Evolutionary conservation across 805 yeast genomes (phyloP), one percentile per base, ranked within the genome.

Genomic region (Teunomyces gatunensis): DNA sequence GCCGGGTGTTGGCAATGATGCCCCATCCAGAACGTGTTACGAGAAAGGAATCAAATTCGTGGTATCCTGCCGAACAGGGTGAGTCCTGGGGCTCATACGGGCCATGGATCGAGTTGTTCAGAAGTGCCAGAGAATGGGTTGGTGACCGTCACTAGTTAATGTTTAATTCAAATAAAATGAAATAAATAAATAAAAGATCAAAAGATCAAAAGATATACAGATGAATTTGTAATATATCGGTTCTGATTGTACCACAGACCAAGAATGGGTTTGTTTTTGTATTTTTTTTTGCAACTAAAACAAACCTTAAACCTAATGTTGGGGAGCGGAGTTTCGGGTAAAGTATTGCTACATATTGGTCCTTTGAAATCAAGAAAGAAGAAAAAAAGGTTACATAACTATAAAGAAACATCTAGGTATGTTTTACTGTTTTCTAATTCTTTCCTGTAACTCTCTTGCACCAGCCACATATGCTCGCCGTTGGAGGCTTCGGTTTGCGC

Each of bases 21-120:
- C 99, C 99, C 41, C 99, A 94, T 67, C 99, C 99, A 20, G 99
- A 94, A 72, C 88, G 99, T 73, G 94, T 88, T 44, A 78, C 84
- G 48, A 80, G 97, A 72, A 75, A 84, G 63, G 96, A 88, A 68
- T 75, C 95, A 47, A 92, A 92, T 73, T 89, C 97, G 3, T 92
- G 89, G 83, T 88, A 89, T 63, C 97, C 97, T 43, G 56, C 54
- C 18, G 74, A 74, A 43, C 70, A 75, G 49, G 82, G 78, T 44
- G 77, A 77, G 42, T 72, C 74, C 47, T 89, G 96, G 91, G 85
- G 83, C 47, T 86, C 84, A 27, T 83, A 85, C 62, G 96, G 96
- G 46, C 99, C 99, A 44, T 94, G 99, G 99, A 82, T 94, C 55
- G 81, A 89, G 65, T 70, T 94, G 68, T 94, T 94, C 76, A 81